Evolutionary conservation across 495 filamentous ascomycete species (phyloP), one percentile per base, ranked within the genome.

Genomic region (Xylaria scruposa): DNA sequence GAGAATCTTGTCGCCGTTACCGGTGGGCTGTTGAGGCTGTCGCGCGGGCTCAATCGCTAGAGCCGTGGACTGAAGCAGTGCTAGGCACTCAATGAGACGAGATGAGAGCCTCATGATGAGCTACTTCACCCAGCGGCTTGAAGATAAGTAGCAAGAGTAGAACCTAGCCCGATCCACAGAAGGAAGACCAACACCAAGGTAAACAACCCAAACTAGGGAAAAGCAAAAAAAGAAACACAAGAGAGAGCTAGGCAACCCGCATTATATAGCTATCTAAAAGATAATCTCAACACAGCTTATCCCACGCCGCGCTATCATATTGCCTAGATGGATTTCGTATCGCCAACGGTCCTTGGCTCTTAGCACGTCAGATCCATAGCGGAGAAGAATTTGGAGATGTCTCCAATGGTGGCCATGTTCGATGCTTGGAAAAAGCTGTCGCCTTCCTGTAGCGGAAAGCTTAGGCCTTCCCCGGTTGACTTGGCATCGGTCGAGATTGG

Each of bases 1-100:
- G 59, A 85, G 54, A 19, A 86, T 80, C 54, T 81, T 83, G 26
- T 78, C 73, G 64, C 80, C 81, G 33, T 78, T 78, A 24, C 81
- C 80, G 19, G 73, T 75, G 9, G 82, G 81, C 38, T 81, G 78
- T 36, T 80, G 76, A 6, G 81, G 81, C n/a, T 78, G 72, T n/a
- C 82, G 80, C 5, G 76, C 60, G 3, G 82, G 82, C 33, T 81
- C 71, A 68, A 84, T 80, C 71, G 81, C 82, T 17, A 75, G 19
- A 33, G 51, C 71, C 33, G 72, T 66, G 19, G 69, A 65, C 36
- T 29, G 65, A 4, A 77, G 59, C 3, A 78, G 70, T 26, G 62
- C 15, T n/a, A 70, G 73, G 51, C 71, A 67, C 24, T 42, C 73
- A 7, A 77, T 51, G 46, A 76, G 64, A 33, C 26, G 54, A 40